phyloP scores from a whole-genome alignment of 495 filamentous ascomycete genomes.

The Echria macrotheca region DNA sequence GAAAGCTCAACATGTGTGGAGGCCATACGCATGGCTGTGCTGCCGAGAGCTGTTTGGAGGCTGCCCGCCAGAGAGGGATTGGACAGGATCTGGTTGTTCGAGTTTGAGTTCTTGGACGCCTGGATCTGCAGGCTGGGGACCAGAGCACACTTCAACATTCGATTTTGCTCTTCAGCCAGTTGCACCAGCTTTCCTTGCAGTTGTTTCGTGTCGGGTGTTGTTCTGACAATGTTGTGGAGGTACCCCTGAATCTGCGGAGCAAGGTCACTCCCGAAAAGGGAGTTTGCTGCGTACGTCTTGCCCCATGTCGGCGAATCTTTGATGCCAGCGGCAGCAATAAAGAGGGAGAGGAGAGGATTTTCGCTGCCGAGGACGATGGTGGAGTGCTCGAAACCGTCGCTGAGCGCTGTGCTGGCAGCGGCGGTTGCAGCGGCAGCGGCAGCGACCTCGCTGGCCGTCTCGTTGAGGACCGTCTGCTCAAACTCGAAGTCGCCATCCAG shows the following conservation, averaged over 20 bases:
- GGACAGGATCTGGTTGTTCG: not conserved
- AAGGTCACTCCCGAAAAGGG: not conserved
- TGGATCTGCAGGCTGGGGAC: not conserved
- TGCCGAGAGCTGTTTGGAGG: not conserved
- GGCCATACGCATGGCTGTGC: not conserved
- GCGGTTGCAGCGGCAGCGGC: not conserved
- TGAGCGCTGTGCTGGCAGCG: not conserved
- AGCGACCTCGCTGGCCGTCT: not conserved
- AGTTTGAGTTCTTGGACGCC: too few species aligned
- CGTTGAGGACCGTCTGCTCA: not conserved
- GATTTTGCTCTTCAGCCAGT: not conserved
- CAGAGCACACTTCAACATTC: conserved; percentile 1
- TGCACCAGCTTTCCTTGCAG: not conserved
- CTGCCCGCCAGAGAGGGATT: conserved; percentile 1
- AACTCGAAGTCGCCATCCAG: conserved; percentile 1
- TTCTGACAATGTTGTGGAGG: not conserved
- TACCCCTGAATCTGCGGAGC: not conserved
- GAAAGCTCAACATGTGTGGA: not conserved
- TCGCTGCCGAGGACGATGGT: conserved; percentile 3
- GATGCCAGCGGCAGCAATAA: not conserved
- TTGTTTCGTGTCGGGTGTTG: not conserved
- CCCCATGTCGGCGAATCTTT: conserved; percentile 1
- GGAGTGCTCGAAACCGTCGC: not conserved
- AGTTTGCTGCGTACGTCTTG: conserved; percentile 2
- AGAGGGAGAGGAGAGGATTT: not conserved